Evolutionary conservation across 495 filamentous ascomycete genomes (phyloP).

Genomic region (Melanomma pulvis-pyrius): DNA sequence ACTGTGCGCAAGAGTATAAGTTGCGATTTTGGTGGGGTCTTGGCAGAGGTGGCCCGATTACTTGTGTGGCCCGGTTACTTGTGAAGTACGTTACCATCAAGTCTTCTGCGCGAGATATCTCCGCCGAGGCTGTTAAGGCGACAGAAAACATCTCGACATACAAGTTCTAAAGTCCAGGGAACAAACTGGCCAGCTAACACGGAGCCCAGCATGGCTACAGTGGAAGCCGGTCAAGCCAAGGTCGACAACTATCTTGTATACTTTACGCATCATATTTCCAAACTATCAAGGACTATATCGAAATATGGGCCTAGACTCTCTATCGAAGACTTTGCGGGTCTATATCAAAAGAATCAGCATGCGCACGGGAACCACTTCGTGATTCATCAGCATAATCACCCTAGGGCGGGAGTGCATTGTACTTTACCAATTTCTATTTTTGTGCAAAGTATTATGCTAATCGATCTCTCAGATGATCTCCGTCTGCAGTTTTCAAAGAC

Average conservation of each 20-base stretch:
- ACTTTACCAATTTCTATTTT: neutral
- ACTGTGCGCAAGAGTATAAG: too few relatives aligned
- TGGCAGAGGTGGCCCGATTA: too few relatives aligned
- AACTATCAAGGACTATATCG: constrained; percentile 37
- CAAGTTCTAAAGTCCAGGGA: neutral
- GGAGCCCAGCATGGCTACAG: constrained; percentile 47
- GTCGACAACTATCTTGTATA: constrained; percentile 58
- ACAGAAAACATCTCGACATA: neutral
- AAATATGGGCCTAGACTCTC: constrained; percentile 45
- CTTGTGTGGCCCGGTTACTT: too few relatives aligned
- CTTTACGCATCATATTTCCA: constrained; percentile 52
- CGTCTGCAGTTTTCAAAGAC: constrained; percentile 66
- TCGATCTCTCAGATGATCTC: constrained; percentile 54
- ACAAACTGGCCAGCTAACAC: neutral
- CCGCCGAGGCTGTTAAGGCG: constrained; percentile 5
- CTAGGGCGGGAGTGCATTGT: constrained; percentile 62
- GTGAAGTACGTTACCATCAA: neutral
- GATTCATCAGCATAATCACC: constrained; percentile 72
- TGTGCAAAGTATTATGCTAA: constrained; percentile 13
- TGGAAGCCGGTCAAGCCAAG: constrained; percentile 60
- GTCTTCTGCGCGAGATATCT: constrained; percentile 4
- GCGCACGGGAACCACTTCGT: constrained; percentile 61
- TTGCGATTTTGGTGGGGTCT: too few relatives aligned
- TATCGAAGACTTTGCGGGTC: constrained; percentile 51
- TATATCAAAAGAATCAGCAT: constrained; percentile 58